phyloP scores from a whole-genome alignment of 1,139 yeast species.

The Zygosaccharomyces sapae region DNA sequence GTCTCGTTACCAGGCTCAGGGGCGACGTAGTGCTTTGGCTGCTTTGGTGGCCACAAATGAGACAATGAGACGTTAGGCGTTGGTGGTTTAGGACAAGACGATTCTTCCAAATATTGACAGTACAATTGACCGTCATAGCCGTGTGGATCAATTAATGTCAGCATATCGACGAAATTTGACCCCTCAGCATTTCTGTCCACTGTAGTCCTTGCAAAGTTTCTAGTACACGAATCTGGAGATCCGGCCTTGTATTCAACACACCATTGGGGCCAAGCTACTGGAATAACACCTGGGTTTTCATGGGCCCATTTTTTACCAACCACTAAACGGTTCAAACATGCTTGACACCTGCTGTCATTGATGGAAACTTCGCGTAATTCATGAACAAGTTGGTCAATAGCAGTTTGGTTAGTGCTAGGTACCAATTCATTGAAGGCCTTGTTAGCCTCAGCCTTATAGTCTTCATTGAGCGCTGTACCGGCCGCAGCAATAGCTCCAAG shows the following conservation, averaged over 20 bases:
- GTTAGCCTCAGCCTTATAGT: background rate
- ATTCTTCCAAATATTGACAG: slow-evolving; percentile 47
- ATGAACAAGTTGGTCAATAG: slow-evolving; percentile 9
- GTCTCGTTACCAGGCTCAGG: slow-evolving; percentile 39
- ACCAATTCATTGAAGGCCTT: slow-evolving; percentile 1
- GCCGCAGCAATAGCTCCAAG: background rate
- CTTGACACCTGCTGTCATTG: slow-evolving; percentile 35
- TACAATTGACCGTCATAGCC: slow-evolving; percentile 51
- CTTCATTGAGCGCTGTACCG: background rate
- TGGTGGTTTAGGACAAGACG: slow-evolving; percentile 44
- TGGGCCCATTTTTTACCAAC: slow-evolving; percentile 43
- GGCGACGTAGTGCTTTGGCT: slow-evolving; percentile 37
- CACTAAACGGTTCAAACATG: slow-evolving; percentile 41
- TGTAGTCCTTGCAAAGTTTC: slow-evolving; percentile 37
- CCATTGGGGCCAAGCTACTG: slow-evolving; percentile 43
- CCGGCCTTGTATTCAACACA: slow-evolving; percentile 37
- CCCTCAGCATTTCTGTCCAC: slow-evolving; percentile 38
- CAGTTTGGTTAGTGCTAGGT: slow-evolving; percentile 7
- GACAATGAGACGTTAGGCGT: slow-evolving; percentile 42
- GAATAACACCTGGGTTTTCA: slow-evolving; percentile 43
- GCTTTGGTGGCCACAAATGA: slow-evolving; percentile 43
- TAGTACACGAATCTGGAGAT: slow-evolving; percentile 33
- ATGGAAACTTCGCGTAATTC: slow-evolving; percentile 16
- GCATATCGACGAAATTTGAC: slow-evolving; percentile 46
- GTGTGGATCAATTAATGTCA: slow-evolving; percentile 46